Percentiles rank a stretch among this genome's conserved stretches.
Evolutionary conservation across 805 yeast species (phyloP).

Genomic region (Saccharomycopsis fodiens): DNA sequence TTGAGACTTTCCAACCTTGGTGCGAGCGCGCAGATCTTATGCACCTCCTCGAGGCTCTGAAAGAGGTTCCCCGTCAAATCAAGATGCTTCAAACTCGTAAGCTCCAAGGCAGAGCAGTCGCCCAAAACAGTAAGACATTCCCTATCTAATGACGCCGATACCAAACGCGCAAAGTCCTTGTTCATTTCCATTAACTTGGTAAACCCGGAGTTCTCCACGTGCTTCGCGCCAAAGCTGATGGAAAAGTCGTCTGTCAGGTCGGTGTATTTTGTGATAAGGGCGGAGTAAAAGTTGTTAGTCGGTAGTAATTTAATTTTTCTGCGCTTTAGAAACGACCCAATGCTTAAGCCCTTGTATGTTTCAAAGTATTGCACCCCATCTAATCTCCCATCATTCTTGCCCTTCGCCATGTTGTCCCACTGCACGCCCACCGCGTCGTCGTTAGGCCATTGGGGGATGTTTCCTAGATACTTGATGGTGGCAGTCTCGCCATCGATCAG

Average conservation of each 20-base stretch:
- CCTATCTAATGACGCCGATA: slow-evolving; percentile 43
- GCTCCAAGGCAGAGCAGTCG: slow-evolving; percentile 5
- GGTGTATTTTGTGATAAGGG: slow-evolving; percentile 41
- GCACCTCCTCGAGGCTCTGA: slow-evolving; percentile 32
- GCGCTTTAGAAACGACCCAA: slow-evolving; percentile 61
- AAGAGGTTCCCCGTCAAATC: slow-evolving; percentile 60
- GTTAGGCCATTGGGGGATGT: slow-evolving; percentile 54
- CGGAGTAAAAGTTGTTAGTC: slow-evolving; percentile 34
- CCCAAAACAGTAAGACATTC: slow-evolving; percentile 28
- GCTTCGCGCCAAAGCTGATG: slow-evolving; percentile 47
- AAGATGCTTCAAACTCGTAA: slow-evolving; percentile 30
- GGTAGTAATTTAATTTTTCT: slow-evolving; percentile 29
- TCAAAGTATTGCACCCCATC: slow-evolving; percentile 51
- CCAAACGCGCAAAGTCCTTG: slow-evolving; percentile 37
- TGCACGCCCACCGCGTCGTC: slow-evolving; percentile 65
- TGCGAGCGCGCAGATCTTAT: slow-evolving; percentile 27
- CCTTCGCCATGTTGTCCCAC: slow-evolving; percentile 70
- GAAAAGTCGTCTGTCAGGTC: slow-evolving; percentile 13
- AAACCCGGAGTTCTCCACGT: slow-evolving; percentile 59
- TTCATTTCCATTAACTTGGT: slow-evolving; percentile 45
- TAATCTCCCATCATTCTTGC: slow-evolving; percentile 62
- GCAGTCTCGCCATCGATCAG: slow-evolving; percentile 41
- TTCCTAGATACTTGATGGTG: slow-evolving; percentile 58
- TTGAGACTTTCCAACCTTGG: slow-evolving; percentile 30
- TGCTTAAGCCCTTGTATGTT: slow-evolving; percentile 27